Conservation (phyloP, 164 flowering plant species). For the Litsea cubeba region DNA sequence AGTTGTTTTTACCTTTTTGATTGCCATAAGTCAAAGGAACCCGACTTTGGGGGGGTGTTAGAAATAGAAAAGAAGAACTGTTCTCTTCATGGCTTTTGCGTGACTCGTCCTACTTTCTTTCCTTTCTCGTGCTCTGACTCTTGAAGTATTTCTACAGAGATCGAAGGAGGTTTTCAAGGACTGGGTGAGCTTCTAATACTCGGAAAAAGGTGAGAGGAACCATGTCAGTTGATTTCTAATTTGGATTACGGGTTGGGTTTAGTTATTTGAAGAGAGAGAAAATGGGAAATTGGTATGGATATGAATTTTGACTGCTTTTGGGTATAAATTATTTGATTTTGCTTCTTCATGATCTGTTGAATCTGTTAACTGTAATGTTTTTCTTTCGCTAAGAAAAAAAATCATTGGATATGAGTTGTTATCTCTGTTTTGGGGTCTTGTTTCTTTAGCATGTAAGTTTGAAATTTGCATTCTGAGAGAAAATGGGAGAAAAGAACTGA, state of each 20-base stretch:
- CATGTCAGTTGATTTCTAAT: neutral
- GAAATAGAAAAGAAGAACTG: neutral
- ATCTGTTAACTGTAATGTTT: neutral
- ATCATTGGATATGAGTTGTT: no score
- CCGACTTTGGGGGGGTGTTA: neutral
- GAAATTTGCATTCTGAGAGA: neutral
- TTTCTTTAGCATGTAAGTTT: neutral
- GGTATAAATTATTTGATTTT: neutral
- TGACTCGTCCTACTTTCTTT: slow-evolving; percentile 2
- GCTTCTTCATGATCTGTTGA: neutral
- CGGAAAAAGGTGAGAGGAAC: neutral
- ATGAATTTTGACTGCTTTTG: neutral
- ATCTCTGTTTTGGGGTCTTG: neutral
- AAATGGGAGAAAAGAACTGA: neutral
- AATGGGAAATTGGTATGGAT: neutral
- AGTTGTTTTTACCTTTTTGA: neutral
- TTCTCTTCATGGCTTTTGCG: slow-evolving; percentile 4
- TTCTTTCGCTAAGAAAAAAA: neutral
- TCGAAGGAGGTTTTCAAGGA: neutral
- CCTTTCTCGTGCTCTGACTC: slow-evolving; percentile 7
- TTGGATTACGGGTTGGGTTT: neutral
- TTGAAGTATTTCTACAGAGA: slow-evolving; percentile 10
- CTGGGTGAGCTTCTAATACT: slow-evolving; percentile 1
- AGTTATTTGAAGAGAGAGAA: neutral
- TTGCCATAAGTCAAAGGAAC: slow-evolving; percentile 1